Evolutionary conservation across 176 grass and related monocot genomes (phyloP), one percentile per base, ranked within the genome.

Genomic region (Triticum urartu): DNA sequence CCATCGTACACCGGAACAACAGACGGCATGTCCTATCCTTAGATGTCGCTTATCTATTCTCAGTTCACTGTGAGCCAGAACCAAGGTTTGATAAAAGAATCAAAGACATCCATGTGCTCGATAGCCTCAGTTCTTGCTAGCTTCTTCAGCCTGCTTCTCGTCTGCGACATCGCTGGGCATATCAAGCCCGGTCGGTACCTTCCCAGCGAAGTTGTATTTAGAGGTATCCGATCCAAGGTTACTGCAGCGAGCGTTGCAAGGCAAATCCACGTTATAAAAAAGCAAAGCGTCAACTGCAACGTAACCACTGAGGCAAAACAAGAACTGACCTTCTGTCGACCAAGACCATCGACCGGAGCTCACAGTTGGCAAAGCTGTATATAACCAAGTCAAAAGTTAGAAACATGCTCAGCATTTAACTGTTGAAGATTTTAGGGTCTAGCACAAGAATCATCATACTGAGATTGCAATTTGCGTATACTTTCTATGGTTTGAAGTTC

Each of bases 341-440:
- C 72, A 98, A 64, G 21, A 98, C 92, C 86, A 98, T 78, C 1
- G 93, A 92, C 30, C 93, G 90, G 8, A 98, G 93, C 79, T 95
- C 96, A 86, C 96, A 98, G 56, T 98, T 95, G n/a, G 77, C 82
- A n/a, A 98, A 95, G 76, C 93, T 98, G 84, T 35, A 87, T 72
- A 80, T 15, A 72, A 86, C 10, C 24, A 62, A 78, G 33, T 13
- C 9, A 21, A 0, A 91, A 72, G 82, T 91, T 47, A 83, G 69
- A 15, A 54, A 52, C 14, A 52, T 52, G 48, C 48, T 52, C 42
- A 0, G 0, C 36, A 38, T 8, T 38, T 38, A 8, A 38, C 36
- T 0, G 36, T 38, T 38, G 10, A 45, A 45, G 0, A 45, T 45
- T 45, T 45, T 45, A 45, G 43, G 43, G 11, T 45, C 43, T 45